Base-by-base conservation (phyloP, 495 filamentous ascomycete genomes). In the Trypethelium eluteriae region DNA sequence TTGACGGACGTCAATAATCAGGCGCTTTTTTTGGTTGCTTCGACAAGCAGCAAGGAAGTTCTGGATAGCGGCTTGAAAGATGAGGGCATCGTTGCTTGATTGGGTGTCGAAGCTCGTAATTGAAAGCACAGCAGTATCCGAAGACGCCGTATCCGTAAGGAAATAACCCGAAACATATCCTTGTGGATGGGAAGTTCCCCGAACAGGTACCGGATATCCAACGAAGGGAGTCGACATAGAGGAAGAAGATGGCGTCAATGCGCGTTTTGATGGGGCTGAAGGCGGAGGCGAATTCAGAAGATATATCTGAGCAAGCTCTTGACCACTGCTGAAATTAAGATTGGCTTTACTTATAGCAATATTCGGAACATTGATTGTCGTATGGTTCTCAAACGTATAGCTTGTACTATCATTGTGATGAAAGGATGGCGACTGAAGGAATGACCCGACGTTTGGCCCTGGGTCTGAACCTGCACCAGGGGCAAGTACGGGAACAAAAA, bases 1-100 rank as follows among this genome's bases (percentile, higher is more conserved):
- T 14, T 72, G 71, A 0, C 80, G 74, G 2, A 88, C 66, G 65
- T 88, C 85, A 57, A 85, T 80, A 44, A 85, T 75, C 12, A 84
- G 69, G 61, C 65, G 61, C 3, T 63, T 80, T 80, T 49, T 80
- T 73, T 49, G 78, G 73, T 56, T 76, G 73, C 3, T 5, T n/a
- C 32, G 53, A 7, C 11, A 34, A 7, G 11, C 18, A 36, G 11
- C 63, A 62, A 84, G 70, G 67, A 84, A 84, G 0, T 79, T 44
- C 3, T 69, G 59, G 2, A 82, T 76, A 0, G 79, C 71, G 11
- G 67, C 49, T 5, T 69, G 70, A 68, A 82, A 82, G 14, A 75
- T 71, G 5, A 64, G 56, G 38, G 72, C 72, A 56, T 71, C 72
- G 6, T 75, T 70, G 18, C 62, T 68, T 36, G 68, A 65, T 44